Evolutionary conservation across 805 yeast genomes (phyloP), one percentile per base, ranked within the genome.

Genomic region (Starmerella roubikii): DNA sequence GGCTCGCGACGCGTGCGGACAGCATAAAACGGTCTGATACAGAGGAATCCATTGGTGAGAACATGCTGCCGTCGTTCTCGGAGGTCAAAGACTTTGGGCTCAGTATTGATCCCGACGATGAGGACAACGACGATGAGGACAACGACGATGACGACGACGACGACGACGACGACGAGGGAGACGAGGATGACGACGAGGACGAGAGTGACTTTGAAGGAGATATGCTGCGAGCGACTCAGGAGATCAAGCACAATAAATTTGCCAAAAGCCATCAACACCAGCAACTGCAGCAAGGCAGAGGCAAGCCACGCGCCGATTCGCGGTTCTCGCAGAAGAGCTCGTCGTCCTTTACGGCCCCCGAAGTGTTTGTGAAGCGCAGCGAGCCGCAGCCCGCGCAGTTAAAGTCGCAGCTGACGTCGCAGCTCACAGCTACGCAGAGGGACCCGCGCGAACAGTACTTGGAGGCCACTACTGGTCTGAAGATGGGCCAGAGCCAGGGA

Each of bases 151-250:
- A 26, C 16, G 35, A 15, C 16, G 44, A 40, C 10, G 37, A 27
- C 37, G 54, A 60, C 22, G 60, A 58, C 34, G 69, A 63, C 19
- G 68, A 62, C 31, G 64, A 57, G 31, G 56, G 55, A 30, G 62
- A 62, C 31, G 34, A 19, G 21, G 19, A 22, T 36, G 54, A 60
- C 22, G 60, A 58, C 33, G 69, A 63, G 18, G 68, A 62, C 31
- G 64, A 57, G 32, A 57, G 56, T 31, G 62, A 62, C 31, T 45
- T 64, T n/a, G 68, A 60, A 37, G 66, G 61, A 32, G 62, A 61
- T n/a, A 49, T 66, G 41, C 52, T 59, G 34, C 53, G 55, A 39
- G 57, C 62, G 7, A 54, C 58, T 13, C 44, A 51, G 42, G 45
- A 41, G 26, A 41, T 41, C 30, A 41, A 41, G 25, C 19, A 23